Conservation (phyloP, 2,329 filamentous ascomycete species). For the Nemania sp. region DNA sequence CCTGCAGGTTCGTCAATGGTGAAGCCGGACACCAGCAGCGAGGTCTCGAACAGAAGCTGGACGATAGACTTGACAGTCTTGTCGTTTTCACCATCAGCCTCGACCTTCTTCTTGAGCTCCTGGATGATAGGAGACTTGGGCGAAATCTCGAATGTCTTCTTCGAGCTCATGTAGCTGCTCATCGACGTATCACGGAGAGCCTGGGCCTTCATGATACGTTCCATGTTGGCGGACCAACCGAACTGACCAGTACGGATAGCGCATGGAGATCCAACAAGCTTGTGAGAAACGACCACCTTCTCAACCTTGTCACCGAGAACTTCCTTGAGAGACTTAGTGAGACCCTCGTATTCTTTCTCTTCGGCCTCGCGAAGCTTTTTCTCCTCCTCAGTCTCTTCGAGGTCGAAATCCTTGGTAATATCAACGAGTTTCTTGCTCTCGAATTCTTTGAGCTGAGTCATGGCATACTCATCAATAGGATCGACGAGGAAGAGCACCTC, state of each 20-base stretch:
- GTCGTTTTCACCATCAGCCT: slow-evolving; percentile 97
- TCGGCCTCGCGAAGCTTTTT: slow-evolving; percentile 94
- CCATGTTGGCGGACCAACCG: slow-evolving; percentile 99
- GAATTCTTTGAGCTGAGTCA: slow-evolving; percentile 99
- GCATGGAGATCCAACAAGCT: slow-evolving; percentile 93
- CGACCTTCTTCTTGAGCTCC: slow-evolving; percentile 99
- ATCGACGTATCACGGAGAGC: slow-evolving; percentile 99
- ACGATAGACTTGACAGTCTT: slow-evolving; percentile 99
- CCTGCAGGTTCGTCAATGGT: slow-evolving; percentile 98
- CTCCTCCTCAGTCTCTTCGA: slow-evolving; percentile 99
- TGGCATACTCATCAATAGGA: slow-evolving; percentile 99
- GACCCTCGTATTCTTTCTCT: slow-evolving; percentile 97
- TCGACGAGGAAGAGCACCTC: slow-evolving; percentile 99
- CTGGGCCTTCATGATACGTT: slow-evolving; percentile 99
- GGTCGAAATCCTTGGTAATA: slow-evolving; percentile 99
- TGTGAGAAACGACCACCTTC: slow-evolving; percentile 99
- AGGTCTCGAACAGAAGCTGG: slow-evolving; percentile 98
- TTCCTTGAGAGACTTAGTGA: slow-evolving; percentile 99
- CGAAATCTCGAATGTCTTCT: slow-evolving; percentile 99
- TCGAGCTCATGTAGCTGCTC: slow-evolving; percentile 99
- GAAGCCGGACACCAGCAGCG: slow-evolving; percentile 97
- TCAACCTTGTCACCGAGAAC: slow-evolving; percentile 99
- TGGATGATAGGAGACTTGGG: slow-evolving; percentile 97
- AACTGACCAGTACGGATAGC: slow-evolving; percentile 99
- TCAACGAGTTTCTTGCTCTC: slow-evolving; percentile 99